Evolutionary conservation across 108 stramenopile genomes (phyloP).

Genomic region (Fragilaria crotonensis): DNA sequence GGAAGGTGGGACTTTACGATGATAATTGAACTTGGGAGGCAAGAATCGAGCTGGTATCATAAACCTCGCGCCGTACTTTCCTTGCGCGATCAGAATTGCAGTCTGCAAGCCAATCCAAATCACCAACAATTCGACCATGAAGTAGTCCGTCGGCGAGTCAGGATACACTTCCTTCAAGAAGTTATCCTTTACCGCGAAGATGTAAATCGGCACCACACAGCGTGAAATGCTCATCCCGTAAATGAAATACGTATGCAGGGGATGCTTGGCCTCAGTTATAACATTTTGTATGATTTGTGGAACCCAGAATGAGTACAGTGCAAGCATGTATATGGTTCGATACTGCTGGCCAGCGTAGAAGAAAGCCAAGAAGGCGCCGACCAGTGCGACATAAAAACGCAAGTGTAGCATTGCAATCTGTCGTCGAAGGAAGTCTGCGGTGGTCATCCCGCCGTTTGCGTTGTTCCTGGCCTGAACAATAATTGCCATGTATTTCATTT

Average conservation of each 20-base stretch:
- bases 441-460: conserved; percentile 45
- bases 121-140: conserved; percentile 61
- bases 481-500: conserved; percentile 92
- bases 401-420: conserved; percentile 80
- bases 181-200: conserved; percentile 80
- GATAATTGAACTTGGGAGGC: conserved; percentile 92
- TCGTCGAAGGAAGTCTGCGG: conserved; percentile 58
- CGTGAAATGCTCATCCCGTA: conserved; percentile 84
- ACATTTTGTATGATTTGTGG: conserved; percentile 91
- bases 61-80: conserved; percentile 81
- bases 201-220: conserved; percentile 84
- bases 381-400: conserved; percentile 82
- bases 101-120: conserved; percentile 84
- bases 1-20: conserved; percentile 76
- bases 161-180: conserved; percentile 82
- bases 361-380: conserved; percentile 56
- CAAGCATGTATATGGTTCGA: conserved; percentile 52
- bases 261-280: conserved; percentile 69
- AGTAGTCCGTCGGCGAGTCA: conserved; percentile 48
- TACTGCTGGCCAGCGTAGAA: conserved; percentile 55
- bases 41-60: conserved; percentile 89
- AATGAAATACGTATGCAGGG: conserved; percentile 77
- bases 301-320: conserved; percentile 93
- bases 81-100: conserved; percentile 70
- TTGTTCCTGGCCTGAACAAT: conserved; percentile 78